These are phyloP conservation scores for Nemophila menziesii DNA, from an alignment of 257 asterid genomes.

Conservation along the genomic window DNA sequence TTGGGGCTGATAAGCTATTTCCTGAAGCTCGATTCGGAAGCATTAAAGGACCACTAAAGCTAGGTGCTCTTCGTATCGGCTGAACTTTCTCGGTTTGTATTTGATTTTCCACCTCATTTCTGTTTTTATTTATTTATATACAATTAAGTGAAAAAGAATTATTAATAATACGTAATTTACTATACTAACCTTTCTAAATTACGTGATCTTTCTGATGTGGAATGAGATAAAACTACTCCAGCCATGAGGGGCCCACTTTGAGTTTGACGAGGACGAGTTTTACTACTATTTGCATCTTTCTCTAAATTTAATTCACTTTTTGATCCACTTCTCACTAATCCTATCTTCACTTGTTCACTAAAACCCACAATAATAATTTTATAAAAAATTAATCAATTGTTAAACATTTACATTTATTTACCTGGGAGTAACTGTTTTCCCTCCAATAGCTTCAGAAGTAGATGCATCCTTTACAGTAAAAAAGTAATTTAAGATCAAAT, in stretches of 20 bases:
- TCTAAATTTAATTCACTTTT: slow-evolving; percentile 43
- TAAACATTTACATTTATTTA: slow-evolving; percentile 26
- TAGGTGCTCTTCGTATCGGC: slow-evolving; percentile 67
- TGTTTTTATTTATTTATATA: slow-evolving; percentile 16
- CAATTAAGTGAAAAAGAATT: neutral
- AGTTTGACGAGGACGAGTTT: slow-evolving; percentile 55
- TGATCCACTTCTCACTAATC: slow-evolving; percentile 30
- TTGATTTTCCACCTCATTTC: slow-evolving; percentile 56
- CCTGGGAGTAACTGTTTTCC: slow-evolving; percentile 21
- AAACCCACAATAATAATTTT: slow-evolving; percentile 27
- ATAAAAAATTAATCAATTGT: slow-evolving; percentile 26
- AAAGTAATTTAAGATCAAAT: slow-evolving; percentile 6
- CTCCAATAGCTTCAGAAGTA: slow-evolving; percentile 15
- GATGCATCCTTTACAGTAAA: slow-evolving; percentile 31
- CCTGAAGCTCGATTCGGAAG: slow-evolving; percentile 96
- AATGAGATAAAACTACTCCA: slow-evolving; percentile 47
- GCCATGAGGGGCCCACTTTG: slow-evolving; percentile 93
- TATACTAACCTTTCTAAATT: slow-evolving; percentile 54
- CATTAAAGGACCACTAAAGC: slow-evolving; percentile 91
- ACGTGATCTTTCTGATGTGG: slow-evolving; percentile 54
- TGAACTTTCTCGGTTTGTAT: slow-evolving; percentile 49
- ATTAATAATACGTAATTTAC: slow-evolving; percentile 9
- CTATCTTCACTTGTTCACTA: slow-evolving; percentile 30
- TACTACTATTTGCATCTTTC: slow-evolving; percentile 40
- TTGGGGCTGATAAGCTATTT: slow-evolving; percentile 98